Base-by-base conservation (phyloP, 805 yeast species). In the Saturnispora dispora region DNA sequence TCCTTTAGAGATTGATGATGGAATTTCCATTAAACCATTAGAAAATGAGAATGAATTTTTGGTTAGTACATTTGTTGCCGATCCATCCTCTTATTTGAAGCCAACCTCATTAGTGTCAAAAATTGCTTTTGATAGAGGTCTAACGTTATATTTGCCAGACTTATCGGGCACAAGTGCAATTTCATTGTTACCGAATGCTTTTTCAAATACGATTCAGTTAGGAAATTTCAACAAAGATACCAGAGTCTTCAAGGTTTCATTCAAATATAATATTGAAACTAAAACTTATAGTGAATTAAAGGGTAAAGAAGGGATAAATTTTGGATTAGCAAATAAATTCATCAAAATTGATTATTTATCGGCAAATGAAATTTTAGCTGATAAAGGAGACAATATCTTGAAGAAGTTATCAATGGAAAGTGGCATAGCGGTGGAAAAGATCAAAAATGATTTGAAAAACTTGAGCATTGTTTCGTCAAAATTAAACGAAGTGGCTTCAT, bases 1-100 rank as follows among this genome's bases (percentile, higher is more conserved):
- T 41, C 96, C 98, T 0, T 83, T 84, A 57, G 98, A 93, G 65
- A 85, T 93, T 53, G 99, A 91, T 65, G 99, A 91, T 66, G 99
- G 97, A 45, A 73, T 91, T 27, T 79, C 96, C 1, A 70, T 91
- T 18, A 58, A 28, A 55, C 56, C 27, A 48, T 49, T 56, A 4
- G 41, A 37, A 37, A 58, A 60, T 1, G 57, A 63, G 1, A 62
- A 65, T 3, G 60, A 60, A 13, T 78, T 69, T 57, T 67, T 71
- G 9, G 57, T 90, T 5, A 76, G 83, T 30, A 73, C 88, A 2
- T 96, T 85, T 63, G 79, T 91, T 55, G 97, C 98, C 1, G 89
- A 91, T 63, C 97, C 97, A 0, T 73, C 88, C 0, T 83, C 96
- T 0, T 78, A 74, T 55, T 65, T 87, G 52, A 63, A 61, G 20